phyloP scores from a whole-genome alignment of 805 yeast genomes.

The Ogataea dorogensis region DNA sequence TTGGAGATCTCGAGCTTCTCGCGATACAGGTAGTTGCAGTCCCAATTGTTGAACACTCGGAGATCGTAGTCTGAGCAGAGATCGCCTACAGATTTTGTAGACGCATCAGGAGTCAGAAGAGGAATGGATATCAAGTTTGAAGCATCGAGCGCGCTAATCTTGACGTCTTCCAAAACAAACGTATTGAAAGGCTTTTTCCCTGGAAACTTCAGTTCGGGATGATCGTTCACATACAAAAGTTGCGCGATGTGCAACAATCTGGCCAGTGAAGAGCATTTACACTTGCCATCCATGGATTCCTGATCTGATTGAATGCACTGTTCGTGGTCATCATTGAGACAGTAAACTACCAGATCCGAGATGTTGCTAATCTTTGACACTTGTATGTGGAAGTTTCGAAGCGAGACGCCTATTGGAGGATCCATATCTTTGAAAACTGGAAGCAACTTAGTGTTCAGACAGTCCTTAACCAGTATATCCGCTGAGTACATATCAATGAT shows the following conservation, averaged over 20 bases:
- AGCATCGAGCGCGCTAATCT: constrained; percentile 16
- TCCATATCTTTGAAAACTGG: constrained; percentile 61
- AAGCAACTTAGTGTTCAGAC: constrained; percentile 40
- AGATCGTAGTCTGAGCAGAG: constrained; percentile 38
- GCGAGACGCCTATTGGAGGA: constrained; percentile 69
- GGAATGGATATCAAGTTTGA: constrained; percentile 31
- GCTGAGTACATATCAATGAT: constrained; percentile 23
- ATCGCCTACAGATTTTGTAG: constrained; percentile 27
- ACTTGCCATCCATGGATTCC: constrained; percentile 21
- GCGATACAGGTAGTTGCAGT: constrained; percentile 61
- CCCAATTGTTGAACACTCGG: constrained; percentile 56
- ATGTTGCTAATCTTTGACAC: constrained; percentile 73
- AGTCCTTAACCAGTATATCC: constrained; percentile 41
- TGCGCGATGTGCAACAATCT: constrained; percentile 46
- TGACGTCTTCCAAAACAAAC: constrained; percentile 26
- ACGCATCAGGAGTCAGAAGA: constrained; percentile 22
- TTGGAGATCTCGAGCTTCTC: constrained; percentile 81
- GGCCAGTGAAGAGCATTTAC: constrained; percentile 40
- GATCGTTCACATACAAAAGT: constrained; percentile 25
- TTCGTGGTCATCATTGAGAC: constrained; percentile 47
- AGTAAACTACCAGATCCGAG: constrained; percentile 76
- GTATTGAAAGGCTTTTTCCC: constrained; percentile 28
- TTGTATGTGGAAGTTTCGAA: constrained; percentile 85
- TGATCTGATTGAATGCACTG: constrained; percentile 17
- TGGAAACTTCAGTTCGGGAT: constrained; percentile 23